Evolutionary conservation across 352 stramenopile genomes (phyloP).

Genomic region (Globisporangium camurandrum): DNA sequence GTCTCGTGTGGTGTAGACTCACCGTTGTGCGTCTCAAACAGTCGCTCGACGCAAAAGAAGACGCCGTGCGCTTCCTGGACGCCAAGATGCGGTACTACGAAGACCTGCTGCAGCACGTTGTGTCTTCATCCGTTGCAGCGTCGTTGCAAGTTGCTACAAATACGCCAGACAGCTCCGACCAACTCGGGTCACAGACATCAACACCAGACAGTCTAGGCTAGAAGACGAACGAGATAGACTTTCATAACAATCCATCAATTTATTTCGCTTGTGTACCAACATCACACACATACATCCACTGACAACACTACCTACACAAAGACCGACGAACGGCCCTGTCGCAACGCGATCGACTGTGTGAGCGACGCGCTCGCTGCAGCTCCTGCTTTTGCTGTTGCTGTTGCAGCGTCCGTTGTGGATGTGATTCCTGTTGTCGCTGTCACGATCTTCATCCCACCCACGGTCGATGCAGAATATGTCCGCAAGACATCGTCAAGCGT

Average conservation of each 20-base stretch:
- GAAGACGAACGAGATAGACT: too few relatives aligned
- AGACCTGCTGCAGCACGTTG: too few relatives aligned
- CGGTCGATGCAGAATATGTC: too few relatives aligned
- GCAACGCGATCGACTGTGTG: conserved; percentile 3
- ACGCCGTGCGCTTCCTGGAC: conserved; percentile 50
- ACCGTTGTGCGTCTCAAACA: conserved; percentile 48
- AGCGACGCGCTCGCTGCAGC: conserved; percentile 12
- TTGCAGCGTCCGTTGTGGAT: too few relatives aligned
- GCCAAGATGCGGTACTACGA: conserved; percentile 42
- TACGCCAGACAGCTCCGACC: too few relatives aligned
- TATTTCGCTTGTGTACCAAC: conserved; percentile 3
- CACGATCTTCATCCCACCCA: too few relatives aligned
- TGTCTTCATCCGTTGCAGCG: too few relatives aligned
- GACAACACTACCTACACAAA: conserved; percentile 19
- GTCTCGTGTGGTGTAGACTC: conserved; percentile 18
- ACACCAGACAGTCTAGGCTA: too few relatives aligned
- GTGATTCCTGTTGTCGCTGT: too few relatives aligned
- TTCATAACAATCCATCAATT: too few relatives aligned
- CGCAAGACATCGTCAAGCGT: conserved; percentile 25
- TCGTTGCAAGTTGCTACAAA: too few relatives aligned
- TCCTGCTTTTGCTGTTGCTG: neutral
- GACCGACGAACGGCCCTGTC: conserved; percentile 6
- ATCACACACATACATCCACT: neutral
- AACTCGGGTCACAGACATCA: too few relatives aligned
- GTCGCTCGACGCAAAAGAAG: conserved; percentile 49